Percentiles rank a stretch among this genome's conserved stretches.
phyloP scores from a whole-genome alignment of 176 grass and related monocot species.

The Oryza rufipogon region DNA sequence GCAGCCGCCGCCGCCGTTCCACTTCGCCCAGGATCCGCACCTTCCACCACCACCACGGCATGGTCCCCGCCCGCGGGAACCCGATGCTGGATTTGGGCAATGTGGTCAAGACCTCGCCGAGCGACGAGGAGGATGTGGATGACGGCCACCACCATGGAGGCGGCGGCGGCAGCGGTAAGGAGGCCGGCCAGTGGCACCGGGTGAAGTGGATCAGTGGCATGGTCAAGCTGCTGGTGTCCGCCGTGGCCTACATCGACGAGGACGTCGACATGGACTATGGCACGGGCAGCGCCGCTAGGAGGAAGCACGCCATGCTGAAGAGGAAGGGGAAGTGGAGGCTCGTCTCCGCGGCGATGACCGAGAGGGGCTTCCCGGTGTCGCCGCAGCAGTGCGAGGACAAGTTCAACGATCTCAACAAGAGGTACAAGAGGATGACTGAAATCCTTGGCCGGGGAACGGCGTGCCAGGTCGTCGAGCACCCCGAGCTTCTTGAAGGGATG shows the following conservation, averaged over 20 bases:
- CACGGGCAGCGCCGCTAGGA: slow-evolving; percentile 25
- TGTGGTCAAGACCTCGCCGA: slow-evolving; percentile 43
- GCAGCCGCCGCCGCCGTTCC: slow-evolving; percentile 34
- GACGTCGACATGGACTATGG: slow-evolving; percentile 37
- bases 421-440: slow-evolving; percentile 77
- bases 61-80: slow-evolving; percentile 27
- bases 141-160: slow-evolving; percentile 38
- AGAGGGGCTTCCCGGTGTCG: slow-evolving; percentile 54
- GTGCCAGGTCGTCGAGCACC: slow-evolving; percentile 70
- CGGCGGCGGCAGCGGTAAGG: slow-evolving; percentile 18
- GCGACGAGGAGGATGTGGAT: slow-evolving; percentile 48
- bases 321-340: slow-evolving; percentile 78
- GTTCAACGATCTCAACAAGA: slow-evolving; percentile 90
- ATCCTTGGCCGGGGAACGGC: slow-evolving; percentile 69
- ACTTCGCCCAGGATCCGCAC: slow-evolving; percentile 20
- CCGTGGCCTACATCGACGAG: slow-evolving; percentile 69
- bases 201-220: slow-evolving; percentile 77
- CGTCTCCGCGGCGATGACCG: slow-evolving; percentile 55
- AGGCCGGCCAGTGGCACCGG: slow-evolving; percentile 52
- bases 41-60: slow-evolving; percentile 26
- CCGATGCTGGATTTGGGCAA: slow-evolving; percentile 35
- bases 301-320: slow-evolving; percentile 60
- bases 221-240: slow-evolving; percentile 72
- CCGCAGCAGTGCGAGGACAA: slow-evolving; percentile 87
- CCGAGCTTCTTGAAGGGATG: slow-evolving; percentile 53